These are phyloP conservation scores for Pichia inconspicua DNA, from an alignment of 1,139 yeast genomes.

Conservation along the genomic window DNA sequence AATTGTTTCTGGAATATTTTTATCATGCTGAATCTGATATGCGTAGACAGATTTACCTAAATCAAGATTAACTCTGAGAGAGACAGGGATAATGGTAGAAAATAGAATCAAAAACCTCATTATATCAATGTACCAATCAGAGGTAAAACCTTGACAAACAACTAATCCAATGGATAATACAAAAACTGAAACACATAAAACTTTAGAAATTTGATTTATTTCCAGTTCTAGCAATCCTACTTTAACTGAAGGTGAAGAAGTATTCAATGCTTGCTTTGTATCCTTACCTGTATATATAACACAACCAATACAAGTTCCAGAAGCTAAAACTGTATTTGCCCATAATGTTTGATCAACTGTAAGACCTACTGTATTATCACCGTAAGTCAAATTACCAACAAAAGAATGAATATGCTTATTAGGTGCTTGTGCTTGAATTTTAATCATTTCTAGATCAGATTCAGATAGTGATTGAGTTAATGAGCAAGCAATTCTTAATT, in stretches of 20 bases:
- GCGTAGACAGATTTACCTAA: conserved; percentile 95
- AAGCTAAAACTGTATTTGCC: conserved; percentile 97
- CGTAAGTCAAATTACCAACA: conserved; percentile 55
- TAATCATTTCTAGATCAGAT: conserved; percentile 37
- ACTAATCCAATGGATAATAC: conserved; percentile 70
- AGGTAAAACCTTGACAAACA: conserved; percentile 67
- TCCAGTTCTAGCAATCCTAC: conserved; percentile 86
- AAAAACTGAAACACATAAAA: conserved; percentile 81
- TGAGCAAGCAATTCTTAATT: conserved; percentile 68
- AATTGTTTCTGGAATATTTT: conserved; percentile 71
- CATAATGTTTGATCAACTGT: conserved; percentile 88
- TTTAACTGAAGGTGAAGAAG: conserved; percentile 83
- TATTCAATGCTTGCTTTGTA: conserved; percentile 91
- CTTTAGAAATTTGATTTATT: conserved; percentile 80
- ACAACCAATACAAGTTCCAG: conserved; percentile 85
- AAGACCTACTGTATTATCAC: conserved; percentile 53
- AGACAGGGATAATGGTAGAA: conserved; percentile 93
- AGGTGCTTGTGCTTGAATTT: conserved; percentile 69
- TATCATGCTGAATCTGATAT: conserved; percentile 85
- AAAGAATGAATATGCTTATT: conserved; percentile 77
- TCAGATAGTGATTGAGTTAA: conserved; percentile 55
- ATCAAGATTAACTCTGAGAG: conserved; percentile 87
- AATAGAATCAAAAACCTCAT: conserved; percentile 86
- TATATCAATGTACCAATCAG: conserved; percentile 79
- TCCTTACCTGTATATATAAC: conserved; percentile 86